Percentiles rank a stretch among this genome's conserved stretches.
These are phyloP conservation scores for Erythrophleum fordii DNA, from an alignment of 306 rosid genomes.

Conservation along the genomic window DNA sequence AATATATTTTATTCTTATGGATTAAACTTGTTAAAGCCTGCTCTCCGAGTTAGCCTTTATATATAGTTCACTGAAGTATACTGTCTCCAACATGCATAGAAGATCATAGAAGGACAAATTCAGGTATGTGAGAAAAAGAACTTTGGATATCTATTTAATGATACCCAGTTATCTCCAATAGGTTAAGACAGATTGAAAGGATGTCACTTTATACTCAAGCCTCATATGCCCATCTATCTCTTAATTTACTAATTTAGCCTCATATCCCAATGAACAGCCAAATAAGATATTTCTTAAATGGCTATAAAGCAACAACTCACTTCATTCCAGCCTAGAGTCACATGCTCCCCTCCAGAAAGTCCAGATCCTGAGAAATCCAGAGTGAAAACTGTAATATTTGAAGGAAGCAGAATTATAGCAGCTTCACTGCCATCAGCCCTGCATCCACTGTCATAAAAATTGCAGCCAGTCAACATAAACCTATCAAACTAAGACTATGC, in stretches of 20 bases:
- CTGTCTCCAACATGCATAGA: slow-evolving; percentile 4
- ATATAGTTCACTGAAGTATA: slow-evolving; percentile 17
- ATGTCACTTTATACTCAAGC: not conserved
- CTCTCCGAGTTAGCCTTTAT: slow-evolving; percentile 17
- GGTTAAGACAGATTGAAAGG: not conserved
- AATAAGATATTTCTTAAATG: slow-evolving; percentile 26
- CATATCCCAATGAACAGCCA: not conserved
- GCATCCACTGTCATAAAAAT: slow-evolving; percentile 79
- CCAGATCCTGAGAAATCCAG: slow-evolving; percentile 99
- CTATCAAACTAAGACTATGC: not conserved
- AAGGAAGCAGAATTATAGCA: slow-evolving; percentile 88
- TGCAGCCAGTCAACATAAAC: slow-evolving; percentile 42
- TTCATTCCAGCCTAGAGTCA: slow-evolving; percentile 95
- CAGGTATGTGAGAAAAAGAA: slow-evolving; percentile 10
- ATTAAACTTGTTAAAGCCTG: not conserved
- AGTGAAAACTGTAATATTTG: slow-evolving; percentile 92
- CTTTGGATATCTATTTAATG: not conserved
- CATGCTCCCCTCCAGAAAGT: slow-evolving; percentile 94
- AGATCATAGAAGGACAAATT: not conserved
- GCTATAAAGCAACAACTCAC: slow-evolving; percentile 55
- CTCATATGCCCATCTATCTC: not conserved
- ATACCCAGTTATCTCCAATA: not conserved
- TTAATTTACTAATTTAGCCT: not conserved
- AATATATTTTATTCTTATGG: not conserved
- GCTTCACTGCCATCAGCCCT: slow-evolving; percentile 98